Conservation (phyloP, 2,329 filamentous ascomycete genomes). For the Aspergillus calidoustus region DNA sequence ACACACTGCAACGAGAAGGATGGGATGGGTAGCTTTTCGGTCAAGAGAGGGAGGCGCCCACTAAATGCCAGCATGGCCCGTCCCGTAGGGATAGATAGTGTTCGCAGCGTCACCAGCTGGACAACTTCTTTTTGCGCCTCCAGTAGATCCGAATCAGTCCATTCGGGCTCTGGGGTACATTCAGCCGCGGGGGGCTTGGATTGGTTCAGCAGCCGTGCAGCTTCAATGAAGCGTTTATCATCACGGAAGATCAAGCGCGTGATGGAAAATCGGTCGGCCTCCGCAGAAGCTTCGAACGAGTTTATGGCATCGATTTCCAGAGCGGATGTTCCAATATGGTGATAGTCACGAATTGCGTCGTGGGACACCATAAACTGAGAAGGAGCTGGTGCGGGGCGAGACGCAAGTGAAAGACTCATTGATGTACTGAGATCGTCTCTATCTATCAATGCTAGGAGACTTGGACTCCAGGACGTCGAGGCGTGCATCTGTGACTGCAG, state of each 20-base stretch:
- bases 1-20: conserved; percentile 92
- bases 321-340: conserved; percentile 67
- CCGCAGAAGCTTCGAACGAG: conserved; percentile 76
- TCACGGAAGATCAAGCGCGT: conserved; percentile 89
- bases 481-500: conserved; percentile 82
- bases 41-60: conserved; percentile 83
- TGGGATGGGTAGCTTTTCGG: conserved; percentile 85
- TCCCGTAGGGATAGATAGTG: conserved; percentile 84
- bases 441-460: conserved; percentile 75
- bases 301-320: conserved; percentile 56
- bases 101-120: conserved; percentile 82
- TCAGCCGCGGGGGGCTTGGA: conserved; percentile 78
- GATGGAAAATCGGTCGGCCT: conserved; percentile 80
- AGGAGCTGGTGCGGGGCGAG: conserved; percentile 33
- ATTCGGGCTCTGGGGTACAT: conserved; percentile 73
- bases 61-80: conserved; percentile 87
- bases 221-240: conserved; percentile 87
- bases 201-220: conserved; percentile 81
- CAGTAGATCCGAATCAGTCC: conserved; percentile 83
- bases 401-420: conserved; percentile 52
- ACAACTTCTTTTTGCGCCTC: conserved; percentile 92
- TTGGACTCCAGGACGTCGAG: conserved; percentile 73
- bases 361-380: conserved; percentile 60
- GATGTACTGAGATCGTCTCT: conserved; percentile 79
- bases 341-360: conserved; percentile 73